Base-by-base conservation (phyloP, 2,329 filamentous ascomycete genomes). In the Blastomyces percursus region DNA sequence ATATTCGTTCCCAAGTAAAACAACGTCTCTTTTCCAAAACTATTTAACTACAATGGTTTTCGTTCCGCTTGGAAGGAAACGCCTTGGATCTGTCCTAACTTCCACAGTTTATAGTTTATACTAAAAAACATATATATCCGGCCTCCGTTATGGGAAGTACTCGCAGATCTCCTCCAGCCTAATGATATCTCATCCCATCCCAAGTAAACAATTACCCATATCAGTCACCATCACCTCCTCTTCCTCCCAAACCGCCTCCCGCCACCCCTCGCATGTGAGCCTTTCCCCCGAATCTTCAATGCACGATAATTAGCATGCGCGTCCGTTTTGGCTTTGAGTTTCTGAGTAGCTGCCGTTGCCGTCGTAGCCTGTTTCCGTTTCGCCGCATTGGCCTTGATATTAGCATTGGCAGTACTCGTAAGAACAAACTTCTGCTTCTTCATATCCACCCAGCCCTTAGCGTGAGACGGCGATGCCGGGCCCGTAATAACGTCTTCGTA, bases 221-320 rank as follows among this genome's bases (percentile, higher is more conserved):
- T 5, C 40, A 19, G 38, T 12, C 38, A 42, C 38, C 27, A 7
- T 35, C 32, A 35, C 5, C 70, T 72, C 66, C 71, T 71, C 66
- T 71, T 71, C 27, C 73, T 68, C 12, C 75, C 70, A 68, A 78
- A 78, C 56, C 76, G 70, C 8, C 75, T 71, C 30, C 56, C 38
- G 62, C 70, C 69, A 30, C 72, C 73, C 64, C 73, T 73, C 11
- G 21, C 46, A 50, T 50, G n/a, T 4, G 70, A 68, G 16, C 71
- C 71, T 63, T 72, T 72, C 65, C 75, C 76, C 46, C 75, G 70
- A 64, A 80, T 78, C 66, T 79, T 80, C 66, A 81, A 64, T 12
- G 77, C 75, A 16, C 78, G 71, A 63, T 78, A 81, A 65, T 81
- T 81, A 19, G 77, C 77, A 71, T 80, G 78, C 19, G 78, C 75